These are phyloP conservation scores for Aotearoamyces nothofagi DNA, from an alignment of 2,329 filamentous ascomycete genomes.

Conservation along the genomic window DNA sequence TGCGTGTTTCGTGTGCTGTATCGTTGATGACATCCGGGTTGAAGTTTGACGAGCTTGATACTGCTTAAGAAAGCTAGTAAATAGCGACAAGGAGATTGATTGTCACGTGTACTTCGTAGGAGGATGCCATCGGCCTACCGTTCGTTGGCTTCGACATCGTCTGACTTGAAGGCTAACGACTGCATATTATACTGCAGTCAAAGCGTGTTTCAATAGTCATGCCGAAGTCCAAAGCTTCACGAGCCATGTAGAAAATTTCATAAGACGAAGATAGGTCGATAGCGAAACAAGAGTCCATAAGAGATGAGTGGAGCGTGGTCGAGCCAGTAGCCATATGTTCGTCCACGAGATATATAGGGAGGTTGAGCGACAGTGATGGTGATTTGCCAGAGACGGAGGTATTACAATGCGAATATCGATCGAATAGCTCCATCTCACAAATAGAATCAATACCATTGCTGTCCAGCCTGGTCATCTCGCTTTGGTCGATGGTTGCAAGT, in stretches of 20 bases:
- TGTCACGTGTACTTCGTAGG: constrained; percentile 1
- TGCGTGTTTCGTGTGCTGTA: constrained; percentile 2
- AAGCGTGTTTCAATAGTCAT: constrained; percentile 12
- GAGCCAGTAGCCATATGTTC: constrained; percentile 11
- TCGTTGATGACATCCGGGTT: constrained; percentile 1
- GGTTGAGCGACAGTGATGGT: constrained; percentile 13
- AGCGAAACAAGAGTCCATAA: constrained; percentile 18
- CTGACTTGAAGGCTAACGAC: constrained; percentile 12
- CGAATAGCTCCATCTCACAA: constrained; percentile 14
- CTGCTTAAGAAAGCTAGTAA: neutral
- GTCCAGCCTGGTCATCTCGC: constrained; percentile 29
- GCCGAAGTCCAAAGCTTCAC: constrained; percentile 16
- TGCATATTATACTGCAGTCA: too few relatives aligned
- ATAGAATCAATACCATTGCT: constrained; percentile 20
- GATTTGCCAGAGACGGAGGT: constrained; percentile 14
- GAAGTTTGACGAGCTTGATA: neutral
- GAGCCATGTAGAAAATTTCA: constrained; percentile 19
- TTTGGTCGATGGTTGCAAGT: constrained; percentile 33
- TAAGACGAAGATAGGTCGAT: constrained; percentile 14
- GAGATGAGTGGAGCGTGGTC: constrained; percentile 16
- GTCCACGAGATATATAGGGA: constrained; percentile 12
- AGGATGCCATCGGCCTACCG: constrained; percentile 20
- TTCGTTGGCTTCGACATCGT: constrained; percentile 17
- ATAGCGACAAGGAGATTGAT: neutral
- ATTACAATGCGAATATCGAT: constrained; percentile 14